A percentile compares a stretch with the other conserved stretches of the same genome.
These are phyloP conservation scores for Acacia concinna DNA, from an alignment of 331 rosid species.

Conservation along the genomic window DNA sequence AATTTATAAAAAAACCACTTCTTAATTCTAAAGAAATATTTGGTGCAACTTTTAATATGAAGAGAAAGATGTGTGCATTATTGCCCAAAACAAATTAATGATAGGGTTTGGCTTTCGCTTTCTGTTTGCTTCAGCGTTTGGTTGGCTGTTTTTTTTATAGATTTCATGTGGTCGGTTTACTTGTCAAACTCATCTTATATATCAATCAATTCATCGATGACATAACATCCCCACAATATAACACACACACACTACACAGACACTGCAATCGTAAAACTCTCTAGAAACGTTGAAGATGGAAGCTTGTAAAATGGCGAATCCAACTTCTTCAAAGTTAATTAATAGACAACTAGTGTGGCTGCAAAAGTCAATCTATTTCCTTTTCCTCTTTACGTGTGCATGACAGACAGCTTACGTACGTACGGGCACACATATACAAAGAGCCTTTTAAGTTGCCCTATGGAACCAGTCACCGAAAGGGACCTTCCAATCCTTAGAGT, in stretches of 20 bases:
- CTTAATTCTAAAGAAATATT: too few species aligned
- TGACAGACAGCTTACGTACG: slow-evolving; percentile 49
- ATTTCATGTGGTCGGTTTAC: slow-evolving; percentile 13
- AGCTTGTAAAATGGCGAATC: too few species aligned
- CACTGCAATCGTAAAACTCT: neutral
- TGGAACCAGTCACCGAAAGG: too few species aligned
- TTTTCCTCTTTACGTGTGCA: slow-evolving; percentile 34
- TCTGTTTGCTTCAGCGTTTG: neutral
- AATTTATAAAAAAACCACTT: too few species aligned
- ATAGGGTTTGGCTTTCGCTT: neutral
- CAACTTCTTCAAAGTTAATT: neutral
- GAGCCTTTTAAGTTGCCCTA: neutral
- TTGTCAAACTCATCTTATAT: slow-evolving; percentile 1
- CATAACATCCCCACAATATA: neutral
- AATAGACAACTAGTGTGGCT: neutral
- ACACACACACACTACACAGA: neutral
- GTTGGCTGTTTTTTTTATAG: neutral
- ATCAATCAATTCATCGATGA: neutral
- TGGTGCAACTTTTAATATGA: too few species aligned
- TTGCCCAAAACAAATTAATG: neutral
- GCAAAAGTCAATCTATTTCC: neutral
- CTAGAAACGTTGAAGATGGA: too few species aligned
- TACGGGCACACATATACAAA: neutral
- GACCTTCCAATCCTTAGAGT: too few species aligned
- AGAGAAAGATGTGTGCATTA: neutral